Evolutionary conservation across 345 rosid species (phyloP).

Genomic region (Murraya paniculata): DNA sequence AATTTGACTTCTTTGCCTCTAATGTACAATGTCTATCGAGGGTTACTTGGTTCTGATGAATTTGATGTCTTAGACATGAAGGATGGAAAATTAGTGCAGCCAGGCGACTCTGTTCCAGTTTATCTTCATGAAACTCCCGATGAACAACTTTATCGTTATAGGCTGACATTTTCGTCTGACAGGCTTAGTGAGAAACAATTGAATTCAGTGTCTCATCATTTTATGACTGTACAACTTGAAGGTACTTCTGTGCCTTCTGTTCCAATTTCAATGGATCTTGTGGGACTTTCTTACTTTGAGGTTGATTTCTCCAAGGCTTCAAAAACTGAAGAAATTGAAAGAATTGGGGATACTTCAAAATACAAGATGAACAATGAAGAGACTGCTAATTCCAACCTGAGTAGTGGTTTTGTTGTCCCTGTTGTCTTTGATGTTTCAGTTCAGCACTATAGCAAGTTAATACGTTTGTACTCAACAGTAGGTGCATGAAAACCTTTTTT

Average conservation of each 20-base stretch:
- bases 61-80: conserved; percentile 39
- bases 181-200: conserved; percentile 58
- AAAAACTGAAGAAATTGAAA: conserved; percentile 18
- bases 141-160: conserved; percentile 48
- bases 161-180: conserved; percentile 56
- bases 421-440: conserved; percentile 91
- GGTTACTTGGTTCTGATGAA: conserved; percentile 39
- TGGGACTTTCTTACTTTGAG: conserved; percentile 78
- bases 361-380: conserved; percentile 32
- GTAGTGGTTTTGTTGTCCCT: conserved; percentile 69
- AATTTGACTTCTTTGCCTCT: conserved; percentile 86
- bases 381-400: conserved; percentile 28
- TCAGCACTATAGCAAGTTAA: conserved; percentile 79
- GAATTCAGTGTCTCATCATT: conserved; percentile 64
- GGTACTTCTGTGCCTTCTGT: conserved; percentile 73
- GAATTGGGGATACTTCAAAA: conserved; percentile 26
- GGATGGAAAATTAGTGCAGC: conserved; percentile 51
- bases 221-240: conserved; percentile 72
- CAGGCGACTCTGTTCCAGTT: conserved; percentile 78
- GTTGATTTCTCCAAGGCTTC: conserved; percentile 77
- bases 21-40: conserved; percentile 58
- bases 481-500: conserved; percentile 17
- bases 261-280: conserved; percentile 89
- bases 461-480: conserved; percentile 88
- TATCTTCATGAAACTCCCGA: conserved; percentile 57